phyloP scores from a whole-genome alignment of 139 green algal genomes.

The Chlorella sp. region DNA sequence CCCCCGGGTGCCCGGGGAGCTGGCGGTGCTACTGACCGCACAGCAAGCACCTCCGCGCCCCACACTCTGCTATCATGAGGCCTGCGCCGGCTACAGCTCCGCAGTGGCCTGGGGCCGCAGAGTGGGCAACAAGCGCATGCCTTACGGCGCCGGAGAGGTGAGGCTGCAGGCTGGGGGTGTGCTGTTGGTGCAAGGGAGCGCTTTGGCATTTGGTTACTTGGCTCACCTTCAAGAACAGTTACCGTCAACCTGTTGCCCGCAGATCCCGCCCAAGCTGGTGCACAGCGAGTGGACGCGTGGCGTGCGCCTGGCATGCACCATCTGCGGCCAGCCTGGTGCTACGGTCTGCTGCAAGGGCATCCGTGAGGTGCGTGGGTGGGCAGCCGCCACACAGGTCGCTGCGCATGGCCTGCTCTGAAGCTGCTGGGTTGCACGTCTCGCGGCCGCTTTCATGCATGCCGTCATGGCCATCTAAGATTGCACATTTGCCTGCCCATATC shows the following conservation, averaged over 20 bases:
- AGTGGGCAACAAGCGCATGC: neutral
- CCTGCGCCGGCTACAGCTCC: conserved; percentile 24
- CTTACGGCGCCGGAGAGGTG: neutral
- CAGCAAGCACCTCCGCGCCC: neutral
- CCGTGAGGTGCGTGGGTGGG: too few relatives aligned
- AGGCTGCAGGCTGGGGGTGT: too few relatives aligned
- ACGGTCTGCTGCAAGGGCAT: conserved; percentile 14
- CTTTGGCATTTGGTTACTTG: too few relatives aligned
- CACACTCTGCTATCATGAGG: conserved; percentile 25
- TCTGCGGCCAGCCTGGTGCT: neutral
- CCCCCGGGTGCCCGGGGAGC: neutral
- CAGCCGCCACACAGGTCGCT: too few relatives aligned
- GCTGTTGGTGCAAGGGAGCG: too few relatives aligned
- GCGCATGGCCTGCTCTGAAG: too few relatives aligned
- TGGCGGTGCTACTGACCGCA: neutral
- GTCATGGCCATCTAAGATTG: too few relatives aligned
- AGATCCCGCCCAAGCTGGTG: neutral
- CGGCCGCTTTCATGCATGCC: too few relatives aligned
- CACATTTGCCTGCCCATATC: too few relatives aligned
- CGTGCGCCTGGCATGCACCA: neutral
- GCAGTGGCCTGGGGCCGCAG: neutral
- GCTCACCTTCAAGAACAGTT: too few relatives aligned
- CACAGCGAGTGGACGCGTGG: neutral
- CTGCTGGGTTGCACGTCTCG: too few relatives aligned
- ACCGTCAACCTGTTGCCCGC: too few relatives aligned